phyloP scores from a whole-genome alignment of 2,329 filamentous ascomycete species.

The Pyricularia grisea region DNA sequence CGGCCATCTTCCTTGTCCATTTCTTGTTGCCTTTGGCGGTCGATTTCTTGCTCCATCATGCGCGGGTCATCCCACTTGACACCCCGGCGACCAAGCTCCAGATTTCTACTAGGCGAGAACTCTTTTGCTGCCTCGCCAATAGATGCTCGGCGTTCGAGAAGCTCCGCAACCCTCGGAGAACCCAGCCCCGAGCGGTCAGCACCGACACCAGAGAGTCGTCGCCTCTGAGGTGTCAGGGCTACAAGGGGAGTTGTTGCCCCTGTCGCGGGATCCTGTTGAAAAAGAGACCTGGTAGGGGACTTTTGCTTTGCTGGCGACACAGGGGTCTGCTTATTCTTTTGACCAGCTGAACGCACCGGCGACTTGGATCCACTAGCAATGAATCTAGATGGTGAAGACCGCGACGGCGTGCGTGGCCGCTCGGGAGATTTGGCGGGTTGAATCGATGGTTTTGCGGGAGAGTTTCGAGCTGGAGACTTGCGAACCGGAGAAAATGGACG shows the following conservation, averaged over 20 bases:
- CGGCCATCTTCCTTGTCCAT: slow-evolving; percentile 50
- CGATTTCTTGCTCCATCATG: slow-evolving; percentile 51
- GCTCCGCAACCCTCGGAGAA: slow-evolving; percentile 62
- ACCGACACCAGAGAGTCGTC: slow-evolving; percentile 58
- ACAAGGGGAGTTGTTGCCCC: slow-evolving; percentile 53
- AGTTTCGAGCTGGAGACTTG: not conserved
- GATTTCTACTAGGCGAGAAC: slow-evolving; percentile 46
- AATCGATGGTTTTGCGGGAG: not conserved
- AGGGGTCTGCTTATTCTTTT: slow-evolving; percentile 20
- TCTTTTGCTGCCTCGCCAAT: slow-evolving; percentile 56
- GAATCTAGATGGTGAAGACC: slow-evolving; percentile 12
- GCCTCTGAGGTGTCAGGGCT: slow-evolving; percentile 50
- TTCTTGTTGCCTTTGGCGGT: slow-evolving; percentile 51
- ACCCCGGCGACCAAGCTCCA: slow-evolving; percentile 23
- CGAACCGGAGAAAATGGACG: slow-evolving; percentile 11
- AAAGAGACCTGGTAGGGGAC: slow-evolving; percentile 27
- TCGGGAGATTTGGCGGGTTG: not conserved
- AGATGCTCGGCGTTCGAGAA: slow-evolving; percentile 62
- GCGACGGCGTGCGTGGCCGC: slow-evolving; percentile 8
- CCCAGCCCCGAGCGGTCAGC: slow-evolving; percentile 63
- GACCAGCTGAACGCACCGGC: slow-evolving; percentile 13
- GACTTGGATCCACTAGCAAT: slow-evolving; percentile 17
- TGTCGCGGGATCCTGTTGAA: slow-evolving; percentile 42
- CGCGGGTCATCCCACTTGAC: slow-evolving; percentile 60
- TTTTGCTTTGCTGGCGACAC: slow-evolving; percentile 16